These are phyloP conservation scores for Tolypocladium ovalisporum DNA, from an alignment of 2,329 filamentous ascomycete species.

Conservation along the genomic window DNA sequence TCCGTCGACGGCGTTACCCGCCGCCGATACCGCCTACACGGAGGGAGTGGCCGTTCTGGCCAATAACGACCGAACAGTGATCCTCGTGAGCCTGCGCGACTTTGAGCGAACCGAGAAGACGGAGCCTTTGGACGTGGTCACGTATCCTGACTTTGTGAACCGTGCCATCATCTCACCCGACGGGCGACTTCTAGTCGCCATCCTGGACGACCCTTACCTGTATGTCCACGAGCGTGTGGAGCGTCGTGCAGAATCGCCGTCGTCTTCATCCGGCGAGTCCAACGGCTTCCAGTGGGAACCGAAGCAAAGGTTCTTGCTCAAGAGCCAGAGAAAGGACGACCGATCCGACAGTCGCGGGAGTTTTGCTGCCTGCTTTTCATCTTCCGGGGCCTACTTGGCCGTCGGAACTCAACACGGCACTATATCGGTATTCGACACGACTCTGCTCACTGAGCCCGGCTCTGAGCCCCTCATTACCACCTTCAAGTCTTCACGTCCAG, in stretches of 20 bases:
- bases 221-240: constrained; percentile 63
- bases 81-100: constrained; percentile 65
- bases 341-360: constrained; percentile 50
- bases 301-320: constrained; percentile 42
- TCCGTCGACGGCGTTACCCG: constrained; percentile 25
- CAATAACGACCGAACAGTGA: constrained; percentile 87
- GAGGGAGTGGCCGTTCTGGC: constrained; percentile 59
- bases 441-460: constrained; percentile 29
- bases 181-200: constrained; percentile 66
- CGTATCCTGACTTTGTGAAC: constrained; percentile 80
- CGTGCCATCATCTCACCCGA: constrained; percentile 90
- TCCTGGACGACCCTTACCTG: constrained; percentile 77
- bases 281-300: constrained; percentile 37
- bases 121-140: constrained; percentile 57
- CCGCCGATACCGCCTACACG: constrained; percentile 29
- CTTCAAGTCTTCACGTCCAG: constrained; percentile 67
- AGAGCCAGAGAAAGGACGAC: constrained; percentile 46
- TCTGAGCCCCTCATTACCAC: constrained; percentile 58
- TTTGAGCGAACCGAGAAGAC: constrained; percentile 31
- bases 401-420: constrained; percentile 72
- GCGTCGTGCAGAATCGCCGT: constrained; percentile 17
- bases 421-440: constrained; percentile 62
- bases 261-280: constrained; percentile 11
- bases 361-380: constrained; percentile 70
- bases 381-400: constrained; percentile 59